phyloP scores from a whole-genome alignment of 108 stramenopile species.

The Conticribra weissflogii region DNA sequence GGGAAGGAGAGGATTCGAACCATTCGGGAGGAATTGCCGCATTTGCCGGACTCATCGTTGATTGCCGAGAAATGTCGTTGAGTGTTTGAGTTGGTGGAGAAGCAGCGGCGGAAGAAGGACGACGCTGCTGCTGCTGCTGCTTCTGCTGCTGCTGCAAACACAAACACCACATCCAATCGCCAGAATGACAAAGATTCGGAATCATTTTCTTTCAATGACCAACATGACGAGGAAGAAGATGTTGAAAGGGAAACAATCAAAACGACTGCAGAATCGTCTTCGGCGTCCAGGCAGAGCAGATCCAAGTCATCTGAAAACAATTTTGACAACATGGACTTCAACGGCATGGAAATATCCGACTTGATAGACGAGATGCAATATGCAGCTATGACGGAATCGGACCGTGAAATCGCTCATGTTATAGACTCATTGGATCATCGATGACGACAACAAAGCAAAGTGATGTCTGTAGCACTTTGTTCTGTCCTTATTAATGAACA shows the following conservation, averaged over 20 bases:
- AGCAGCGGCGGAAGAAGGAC: background rate
- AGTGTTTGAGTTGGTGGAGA: slow-evolving; percentile 35
- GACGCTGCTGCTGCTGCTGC: no score
- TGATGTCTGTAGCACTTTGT: no score
- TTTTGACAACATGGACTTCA: no score
- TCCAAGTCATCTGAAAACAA: no score
- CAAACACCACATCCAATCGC: background rate
- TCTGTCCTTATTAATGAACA: no score
- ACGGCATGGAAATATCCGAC: no score
- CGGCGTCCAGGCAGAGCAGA: no score
- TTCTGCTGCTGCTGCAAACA: no score
- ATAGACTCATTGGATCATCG: background rate
- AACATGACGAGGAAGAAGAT: no score
- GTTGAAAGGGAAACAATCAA: no score
- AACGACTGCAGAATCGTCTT: no score
- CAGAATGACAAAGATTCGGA: background rate
- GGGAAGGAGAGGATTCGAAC: slow-evolving; percentile 29
- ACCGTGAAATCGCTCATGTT: background rate
- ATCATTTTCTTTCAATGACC: background rate
- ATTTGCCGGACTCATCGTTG: slow-evolving; percentile 38
- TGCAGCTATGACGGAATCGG: background rate
- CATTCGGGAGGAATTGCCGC: slow-evolving; percentile 30
- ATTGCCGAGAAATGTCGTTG: slow-evolving; percentile 41
- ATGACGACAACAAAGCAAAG: no score
- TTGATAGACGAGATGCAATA: background rate